These are phyloP conservation scores for Hypoxylon sp. DNA, from an alignment of 2,329 filamentous ascomycete species.

Conservation along the genomic window DNA sequence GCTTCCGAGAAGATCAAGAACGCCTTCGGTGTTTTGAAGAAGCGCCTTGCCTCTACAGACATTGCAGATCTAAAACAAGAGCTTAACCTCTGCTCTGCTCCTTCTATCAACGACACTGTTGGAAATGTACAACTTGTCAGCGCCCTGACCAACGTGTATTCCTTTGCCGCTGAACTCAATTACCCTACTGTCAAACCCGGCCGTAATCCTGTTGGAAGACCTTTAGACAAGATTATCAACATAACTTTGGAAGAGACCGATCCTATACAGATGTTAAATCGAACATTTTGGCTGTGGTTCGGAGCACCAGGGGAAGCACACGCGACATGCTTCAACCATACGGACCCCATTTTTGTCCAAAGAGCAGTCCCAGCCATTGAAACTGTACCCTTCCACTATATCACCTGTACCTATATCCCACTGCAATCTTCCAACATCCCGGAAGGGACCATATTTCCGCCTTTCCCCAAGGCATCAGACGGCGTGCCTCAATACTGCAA, in stretches of 20 bases:
- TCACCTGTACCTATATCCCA: conserved; percentile 21
- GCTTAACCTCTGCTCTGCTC: conserved; percentile 21
- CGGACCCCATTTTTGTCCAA: conserved; percentile 2
- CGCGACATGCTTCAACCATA: conserved; percentile 20
- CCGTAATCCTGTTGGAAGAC: conserved; percentile 10
- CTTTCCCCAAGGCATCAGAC: conserved; percentile 11
- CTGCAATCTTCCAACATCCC: conserved; percentile 17
- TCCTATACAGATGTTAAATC: conserved; percentile 12
- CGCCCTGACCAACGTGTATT: conserved; percentile 5
- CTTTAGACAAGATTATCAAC: conserved; percentile 18
- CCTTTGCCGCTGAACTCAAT: conserved; percentile 15
- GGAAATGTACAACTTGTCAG: background rate
- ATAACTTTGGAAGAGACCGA: conserved; percentile 8
- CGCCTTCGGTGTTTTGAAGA: conserved; percentile 11
- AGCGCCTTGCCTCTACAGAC: background rate
- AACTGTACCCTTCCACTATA: conserved; percentile 15
- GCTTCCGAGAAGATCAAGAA: conserved; percentile 21
- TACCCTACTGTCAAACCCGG: conserved; percentile 10
- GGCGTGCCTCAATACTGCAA: conserved; percentile 8
- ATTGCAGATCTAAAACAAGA: conserved; percentile 9
- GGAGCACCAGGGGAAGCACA: background rate
- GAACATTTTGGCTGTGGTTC: conserved; percentile 27
- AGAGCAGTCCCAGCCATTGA: conserved; percentile 15
- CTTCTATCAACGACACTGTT: conserved; percentile 11
- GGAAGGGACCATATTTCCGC: conserved; percentile 19